Evolutionary conservation across 2,329 filamentous ascomycete genomes (phyloP).

Genomic region (Davidsoniella eucalypti): DNA sequence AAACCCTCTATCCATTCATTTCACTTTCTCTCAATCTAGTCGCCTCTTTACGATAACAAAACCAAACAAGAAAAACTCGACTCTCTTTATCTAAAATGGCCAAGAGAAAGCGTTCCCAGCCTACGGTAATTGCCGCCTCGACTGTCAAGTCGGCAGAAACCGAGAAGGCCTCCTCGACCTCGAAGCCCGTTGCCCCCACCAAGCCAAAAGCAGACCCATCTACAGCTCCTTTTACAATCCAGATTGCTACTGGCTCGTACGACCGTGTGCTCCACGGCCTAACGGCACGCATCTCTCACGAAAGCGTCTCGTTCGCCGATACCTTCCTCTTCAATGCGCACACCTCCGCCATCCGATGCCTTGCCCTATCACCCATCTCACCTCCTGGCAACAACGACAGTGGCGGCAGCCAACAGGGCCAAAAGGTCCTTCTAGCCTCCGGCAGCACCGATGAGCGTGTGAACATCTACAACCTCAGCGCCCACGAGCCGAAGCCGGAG

Average conservation of each 20-base stretch:
- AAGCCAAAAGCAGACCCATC: slow-evolving; percentile 14
- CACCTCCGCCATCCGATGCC: slow-evolving; percentile 71
- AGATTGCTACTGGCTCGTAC: slow-evolving; percentile 86
- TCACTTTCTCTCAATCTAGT: neutral
- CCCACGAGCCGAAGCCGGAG: slow-evolving; percentile 37
- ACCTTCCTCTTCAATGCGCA: slow-evolving; percentile 95
- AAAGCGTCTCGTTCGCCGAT: slow-evolving; percentile 56
- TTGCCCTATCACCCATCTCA: slow-evolving; percentile 69
- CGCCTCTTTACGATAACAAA: no score
- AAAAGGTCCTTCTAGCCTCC: slow-evolving; percentile 78
- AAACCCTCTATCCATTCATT: neutral
- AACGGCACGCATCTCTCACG: slow-evolving; percentile 46
- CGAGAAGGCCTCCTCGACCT: slow-evolving; percentile 19
- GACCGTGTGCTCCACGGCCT: slow-evolving; percentile 84
- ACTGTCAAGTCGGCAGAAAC: slow-evolving; percentile 15
- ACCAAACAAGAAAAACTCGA: no score
- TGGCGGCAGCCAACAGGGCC: slow-evolving; percentile 29
- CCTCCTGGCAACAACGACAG: slow-evolving; percentile 30
- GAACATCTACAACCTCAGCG: slow-evolving; percentile 83
- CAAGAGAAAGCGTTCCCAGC: slow-evolving; percentile 32
- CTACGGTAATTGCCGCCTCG: slow-evolving; percentile 16
- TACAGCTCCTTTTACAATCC: slow-evolving; percentile 42
- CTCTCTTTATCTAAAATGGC: slow-evolving; percentile 22
- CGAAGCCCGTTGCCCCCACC: neutral
- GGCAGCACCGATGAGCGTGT: slow-evolving; percentile 88